phyloP scores from a whole-genome alignment of 1,284 basidiomycete species.

The Wolfiporia cocos region DNA sequence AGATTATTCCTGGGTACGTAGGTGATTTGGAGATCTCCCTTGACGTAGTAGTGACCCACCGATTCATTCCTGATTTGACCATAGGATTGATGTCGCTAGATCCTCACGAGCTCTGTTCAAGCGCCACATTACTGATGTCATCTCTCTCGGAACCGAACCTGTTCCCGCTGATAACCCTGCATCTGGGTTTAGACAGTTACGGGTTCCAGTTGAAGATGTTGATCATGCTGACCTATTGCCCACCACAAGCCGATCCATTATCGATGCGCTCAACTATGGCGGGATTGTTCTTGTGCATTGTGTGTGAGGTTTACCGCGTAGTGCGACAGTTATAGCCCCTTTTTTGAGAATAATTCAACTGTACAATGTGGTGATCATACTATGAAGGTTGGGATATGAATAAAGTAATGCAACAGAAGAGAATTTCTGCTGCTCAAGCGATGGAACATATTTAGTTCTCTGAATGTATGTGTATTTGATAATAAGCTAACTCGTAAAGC shows the following conservation, averaged over 20 bases:
- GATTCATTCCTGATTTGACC: too few relatives aligned
- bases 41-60: conserved; percentile 9
- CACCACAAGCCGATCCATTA: conserved; percentile 74
- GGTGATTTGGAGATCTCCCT: conserved; percentile 31
- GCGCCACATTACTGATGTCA: conserved; percentile 68
- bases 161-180: conserved; percentile 71
- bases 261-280: conserved; percentile 54
- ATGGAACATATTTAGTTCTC: conserved; percentile 54
- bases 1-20: conserved; percentile 74
- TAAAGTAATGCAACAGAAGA: conserved; percentile 69
- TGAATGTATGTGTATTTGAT: conserved; percentile 49
- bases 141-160: conserved; percentile 66
- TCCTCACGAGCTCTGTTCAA: conserved; percentile 71
- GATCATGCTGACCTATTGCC: conserved; percentile 82
- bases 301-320: conserved; percentile 76
- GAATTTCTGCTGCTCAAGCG: conserved; percentile 52
- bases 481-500: conserved; percentile 31
- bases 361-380: too few relatives aligned
- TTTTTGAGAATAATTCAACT: conserved; percentile 57
- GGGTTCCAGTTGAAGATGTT: conserved; percentile 73
- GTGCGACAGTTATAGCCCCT: conserved; percentile 78
- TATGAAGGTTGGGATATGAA: too few relatives aligned
- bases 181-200: conserved; percentile 64
- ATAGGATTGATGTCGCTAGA: conserved; percentile 64
- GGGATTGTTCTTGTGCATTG: conserved; percentile 84